A percentile compares a stretch with the other conserved stretches of the same genome.
These are phyloP conservation scores for Mycena belliarum DNA, from an alignment of 768 basidiomycete species.

Conservation along the genomic window DNA sequence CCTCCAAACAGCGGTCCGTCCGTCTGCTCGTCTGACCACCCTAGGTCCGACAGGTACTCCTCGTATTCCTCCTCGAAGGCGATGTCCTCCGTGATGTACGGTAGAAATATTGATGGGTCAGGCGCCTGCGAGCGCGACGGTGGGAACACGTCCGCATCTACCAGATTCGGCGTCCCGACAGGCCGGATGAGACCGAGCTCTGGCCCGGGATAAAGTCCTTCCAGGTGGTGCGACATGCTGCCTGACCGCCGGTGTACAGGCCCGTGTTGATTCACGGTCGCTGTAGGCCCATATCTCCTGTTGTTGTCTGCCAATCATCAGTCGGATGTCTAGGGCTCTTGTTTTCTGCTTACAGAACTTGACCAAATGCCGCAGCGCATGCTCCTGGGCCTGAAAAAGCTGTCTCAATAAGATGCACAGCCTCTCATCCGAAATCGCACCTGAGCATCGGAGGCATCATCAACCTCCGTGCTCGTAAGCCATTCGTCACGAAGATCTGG, in stretches of 20 bases:
- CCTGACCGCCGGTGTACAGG: conserved; percentile 73
- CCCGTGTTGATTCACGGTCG: conserved; percentile 52
- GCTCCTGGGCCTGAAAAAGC: conserved; percentile 79
- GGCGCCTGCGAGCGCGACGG: conserved; percentile 86
- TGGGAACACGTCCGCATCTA: conserved; percentile 93
- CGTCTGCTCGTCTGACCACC: conserved; percentile 63
- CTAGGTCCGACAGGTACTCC: conserved; percentile 89
- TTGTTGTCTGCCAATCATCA: conserved; percentile 68
- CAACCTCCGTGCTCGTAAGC: conserved; percentile 91
- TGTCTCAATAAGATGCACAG: not conserved
- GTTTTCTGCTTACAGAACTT: conserved; percentile 77
- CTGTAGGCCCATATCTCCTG: conserved; percentile 76
- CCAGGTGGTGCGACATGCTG: conserved; percentile 81
- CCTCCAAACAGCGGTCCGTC: conserved; percentile 44
- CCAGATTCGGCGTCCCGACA: conserved; percentile 71
- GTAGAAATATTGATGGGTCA: conserved; percentile 81
- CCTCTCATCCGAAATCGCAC: conserved; percentile 42
- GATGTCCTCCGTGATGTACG: conserved; percentile 91
- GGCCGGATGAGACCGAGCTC: conserved; percentile 77
- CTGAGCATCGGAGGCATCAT: conserved; percentile 89
- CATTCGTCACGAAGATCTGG: conserved; percentile 98
- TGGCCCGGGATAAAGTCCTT: conserved; percentile 73
- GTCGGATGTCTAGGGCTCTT: conserved; percentile 13
- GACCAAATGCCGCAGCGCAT: conserved; percentile 89
- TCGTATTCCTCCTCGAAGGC: conserved; percentile 98